phyloP scores from a whole-genome alignment of 345 rosid genomes.

The Brassica carinata region DNA sequence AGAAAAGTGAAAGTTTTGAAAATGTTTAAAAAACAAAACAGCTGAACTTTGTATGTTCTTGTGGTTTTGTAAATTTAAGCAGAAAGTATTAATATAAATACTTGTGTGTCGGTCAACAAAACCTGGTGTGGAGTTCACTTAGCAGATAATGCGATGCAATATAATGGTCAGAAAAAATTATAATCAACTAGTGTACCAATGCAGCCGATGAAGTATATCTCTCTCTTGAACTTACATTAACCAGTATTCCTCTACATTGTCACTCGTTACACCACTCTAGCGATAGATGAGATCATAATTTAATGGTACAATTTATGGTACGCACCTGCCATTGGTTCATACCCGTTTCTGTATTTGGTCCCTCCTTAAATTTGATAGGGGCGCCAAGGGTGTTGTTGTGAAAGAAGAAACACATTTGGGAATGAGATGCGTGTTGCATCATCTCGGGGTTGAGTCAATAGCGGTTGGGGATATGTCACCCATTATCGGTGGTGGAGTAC shows the following conservation, averaged over 20 bases:
- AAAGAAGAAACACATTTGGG: background rate
- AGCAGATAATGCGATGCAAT: background rate
- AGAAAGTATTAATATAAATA: slow-evolving; percentile 26
- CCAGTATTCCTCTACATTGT: slow-evolving; percentile 29
- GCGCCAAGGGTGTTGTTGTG: slow-evolving; percentile 10
- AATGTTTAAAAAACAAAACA: background rate
- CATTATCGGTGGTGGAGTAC: slow-evolving; percentile 52
- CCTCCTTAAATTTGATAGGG: slow-evolving; percentile 18
- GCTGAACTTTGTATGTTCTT: background rate
- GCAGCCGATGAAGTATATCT: slow-evolving; percentile 31
- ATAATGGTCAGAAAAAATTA: slow-evolving; percentile 22
- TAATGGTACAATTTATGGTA: slow-evolving; percentile 35
- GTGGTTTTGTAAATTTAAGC: slow-evolving; percentile 38
- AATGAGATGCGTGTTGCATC: slow-evolving; percentile 29
- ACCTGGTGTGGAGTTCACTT: background rate
- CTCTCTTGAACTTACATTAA: slow-evolving; percentile 27
- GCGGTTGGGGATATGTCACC: slow-evolving; percentile 46
- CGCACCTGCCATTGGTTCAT: slow-evolving; percentile 35
- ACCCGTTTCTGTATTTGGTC: slow-evolving; percentile 26
- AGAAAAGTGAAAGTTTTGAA: slow-evolving; percentile 30
- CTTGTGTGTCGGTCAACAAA: background rate
- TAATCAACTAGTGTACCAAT: slow-evolving; percentile 25
- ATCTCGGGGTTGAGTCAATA: slow-evolving; percentile 46
- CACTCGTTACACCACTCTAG: slow-evolving; percentile 13
- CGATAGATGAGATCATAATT: slow-evolving; percentile 21